Base-by-base conservation (phyloP, 495 filamentous ascomycete species). In the Aspergillus cavernicola region DNA sequence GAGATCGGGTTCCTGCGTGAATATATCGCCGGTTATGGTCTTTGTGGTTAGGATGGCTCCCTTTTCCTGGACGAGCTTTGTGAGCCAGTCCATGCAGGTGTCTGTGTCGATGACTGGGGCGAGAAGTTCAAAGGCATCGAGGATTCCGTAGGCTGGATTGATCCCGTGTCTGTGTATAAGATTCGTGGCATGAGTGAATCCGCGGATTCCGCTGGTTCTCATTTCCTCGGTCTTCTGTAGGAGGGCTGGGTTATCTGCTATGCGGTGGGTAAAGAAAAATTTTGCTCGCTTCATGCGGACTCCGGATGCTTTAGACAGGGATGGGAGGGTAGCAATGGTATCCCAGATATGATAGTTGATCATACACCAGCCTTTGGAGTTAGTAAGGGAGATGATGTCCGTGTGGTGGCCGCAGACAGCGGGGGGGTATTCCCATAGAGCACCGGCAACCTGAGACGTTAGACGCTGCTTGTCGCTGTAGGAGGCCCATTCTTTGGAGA, bases 21-120 rank as follows among this genome's bases (percentile, higher is more conserved):
- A 53, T 1, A 80, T 62, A 44, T 79, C 74, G 12, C 67, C 57
- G 10, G 64, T 15, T 35, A 79, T 65, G 0, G 66, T 64, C 22
- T 67, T 64, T 1, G 70, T 75, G n/a, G 70, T 53, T 13, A 77
- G 48, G 16, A 50, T 61, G 13, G 71, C 74, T 19, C 77, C 77
- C 51, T 80, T 80, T 28, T 43, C 44, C 37, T 69, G 38, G n/a
- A 79, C 73, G 2, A 80, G 66, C 23, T 54, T 45, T 50, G 61
- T 74, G 42, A 80, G 57, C 63, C 68, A 79, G 7, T 33, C 41
- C 75, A 78, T 79, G 16, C 68, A 70, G 33, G 62, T 59, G 51
- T 79, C 75, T n/a, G 77, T 79, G 52, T 80, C 76, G 56, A 80
- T 76, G 40, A 80, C 60, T 4, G 74, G 77, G 6, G 76, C 66